Evolutionary conservation across 257 asterid genomes (phyloP).

Genomic region (Marsdenia floribunda): DNA sequence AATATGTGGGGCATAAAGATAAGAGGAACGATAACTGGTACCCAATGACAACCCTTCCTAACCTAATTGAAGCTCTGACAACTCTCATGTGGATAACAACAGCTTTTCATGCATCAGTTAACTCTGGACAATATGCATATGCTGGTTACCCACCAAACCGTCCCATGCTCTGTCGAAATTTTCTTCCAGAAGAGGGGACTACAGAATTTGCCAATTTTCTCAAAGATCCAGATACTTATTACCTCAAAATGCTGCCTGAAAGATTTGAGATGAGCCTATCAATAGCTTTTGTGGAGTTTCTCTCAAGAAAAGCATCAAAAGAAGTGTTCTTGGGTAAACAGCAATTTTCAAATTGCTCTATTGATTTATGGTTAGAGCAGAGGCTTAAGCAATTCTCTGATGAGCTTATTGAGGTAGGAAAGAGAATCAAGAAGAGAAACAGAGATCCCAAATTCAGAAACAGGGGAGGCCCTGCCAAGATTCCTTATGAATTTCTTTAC

Average conservation of each 20-base stretch:
- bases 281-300: conserved; percentile 37
- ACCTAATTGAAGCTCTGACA: conserved; percentile 36
- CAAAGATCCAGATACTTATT: conserved; percentile 35
- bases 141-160: conserved; percentile 44
- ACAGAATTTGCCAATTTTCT: conserved; percentile 46
- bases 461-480: conserved; percentile 31
- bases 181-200: conserved; percentile 46
- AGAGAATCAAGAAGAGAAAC: conserved; percentile 32
- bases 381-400: conserved; percentile 30
- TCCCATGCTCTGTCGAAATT: conserved; percentile 30
- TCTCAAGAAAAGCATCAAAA: conserved; percentile 26
- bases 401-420: conserved; percentile 38
- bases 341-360: conserved; percentile 29
- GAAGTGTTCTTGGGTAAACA: conserved; percentile 34
- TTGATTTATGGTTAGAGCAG: conserved; percentile 29
- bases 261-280: conserved; percentile 35
- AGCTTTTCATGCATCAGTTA: conserved; percentile 41
- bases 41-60: conserved; percentile 31
- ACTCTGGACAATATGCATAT: conserved; percentile 38
- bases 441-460: conserved; percentile 38
- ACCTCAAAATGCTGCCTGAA: conserved; percentile 34
- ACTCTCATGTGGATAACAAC: conserved; percentile 43
- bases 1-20: conserved; percentile 43
- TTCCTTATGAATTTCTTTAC: conserved; percentile 31
- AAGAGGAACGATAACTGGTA: conserved; percentile 34